Base-by-base conservation (phyloP, 1,284 basidiomycete genomes). In the Mrakiaceae sp. region DNA sequence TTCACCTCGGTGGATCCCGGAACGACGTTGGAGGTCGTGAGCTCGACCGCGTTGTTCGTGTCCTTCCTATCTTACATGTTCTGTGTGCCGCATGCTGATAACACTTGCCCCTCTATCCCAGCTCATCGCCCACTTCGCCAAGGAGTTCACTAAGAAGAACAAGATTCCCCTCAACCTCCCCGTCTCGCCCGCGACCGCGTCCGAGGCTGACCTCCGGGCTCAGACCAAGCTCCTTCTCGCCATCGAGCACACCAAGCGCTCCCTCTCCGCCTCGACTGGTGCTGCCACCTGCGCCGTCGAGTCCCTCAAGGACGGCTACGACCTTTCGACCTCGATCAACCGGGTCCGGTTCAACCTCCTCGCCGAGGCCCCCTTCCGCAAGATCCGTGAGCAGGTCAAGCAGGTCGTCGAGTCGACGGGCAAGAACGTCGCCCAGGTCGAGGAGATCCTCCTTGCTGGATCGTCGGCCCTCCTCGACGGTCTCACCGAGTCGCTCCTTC, bases 81-180 rank as follows among this genome's bases (percentile, higher is more conserved):
- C 27, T 58, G 52, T 1, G 46, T 55, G 40, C 10, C 42, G 46
- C 39, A 7, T 47, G 12, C 48, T 9, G 10, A 12, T 47, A 27
- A 9, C 40, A 12, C 50, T 49, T 27, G 9, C n/a, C 39, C 57
- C 16, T 14, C 42, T 0, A 79, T 87, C 39, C 78, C 27, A 86
- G 70, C 82, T 98, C 54, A 84, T 97, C 78, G 85, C 87, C 67
- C 90, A 89, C 81, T 97, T 98, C 76, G 86, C 90, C 63, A 88
- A 94, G 74, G 95, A 98, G 72, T 98, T 98, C 76, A 90, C 90
- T 63, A 98, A 98, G 78, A 98, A 98, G 81, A 93, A 87, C 51
- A 94, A 94, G 77, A 82, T 84, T 40, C 79, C 86, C 0, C 80
- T 97, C 51, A 77, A 81, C 12, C 67, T 85, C 82, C 69, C 82